Evolutionary conservation across 2,329 filamentous ascomycete genomes (phyloP), one percentile per base, ranked within the genome.

Genomic region (Chlorencoelia australis): DNA sequence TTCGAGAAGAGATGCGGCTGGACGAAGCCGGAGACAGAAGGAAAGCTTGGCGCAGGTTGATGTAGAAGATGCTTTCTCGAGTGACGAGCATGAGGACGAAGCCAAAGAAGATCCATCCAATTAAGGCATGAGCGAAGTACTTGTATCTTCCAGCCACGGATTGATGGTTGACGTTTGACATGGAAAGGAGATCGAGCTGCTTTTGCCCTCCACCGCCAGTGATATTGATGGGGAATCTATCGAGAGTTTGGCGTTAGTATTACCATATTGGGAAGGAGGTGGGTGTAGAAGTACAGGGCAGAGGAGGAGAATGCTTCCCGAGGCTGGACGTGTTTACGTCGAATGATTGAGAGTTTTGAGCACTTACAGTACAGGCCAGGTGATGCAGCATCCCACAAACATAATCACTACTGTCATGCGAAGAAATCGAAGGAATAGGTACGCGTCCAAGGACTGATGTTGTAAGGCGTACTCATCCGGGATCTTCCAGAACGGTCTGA

Each of bases 1-100:
- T 95, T 36, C 86, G 78, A 2, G 88, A 89, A 2, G 89, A 95
- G 30, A 95, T 77, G 39, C 88, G 82, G 52, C 79, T 81, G 35
- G 86, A 73, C 57, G 93, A 93, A 31, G 83, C 68, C 8, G 87
- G 86, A 8, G 86, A 88, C 37, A 93, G 73, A 26, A 93, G 74
- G 62, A 93, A 95, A 0, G 89, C 89, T 62, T 96, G 89, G 45
- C 88, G 82, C 34, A 96, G 63, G 53, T 93, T 94, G 65, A 95
- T 82, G 61, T 85, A 94, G 69, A 80, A 94, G 50, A 96, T 82
- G 55, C 76, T 79, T 60, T 96, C 89, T 40, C 89, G 75, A 38
- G 87, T 82, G 44, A 96, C 75, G 53, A 85, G 79, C 61, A 84
- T 91, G 59, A 96, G 80, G 46, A 96, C 70, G 56, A 96, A 96